Evolutionary conservation across 2,329 filamentous ascomycete genomes (phyloP).

Genomic region (Pseudogymnoascus sp.): DNA sequence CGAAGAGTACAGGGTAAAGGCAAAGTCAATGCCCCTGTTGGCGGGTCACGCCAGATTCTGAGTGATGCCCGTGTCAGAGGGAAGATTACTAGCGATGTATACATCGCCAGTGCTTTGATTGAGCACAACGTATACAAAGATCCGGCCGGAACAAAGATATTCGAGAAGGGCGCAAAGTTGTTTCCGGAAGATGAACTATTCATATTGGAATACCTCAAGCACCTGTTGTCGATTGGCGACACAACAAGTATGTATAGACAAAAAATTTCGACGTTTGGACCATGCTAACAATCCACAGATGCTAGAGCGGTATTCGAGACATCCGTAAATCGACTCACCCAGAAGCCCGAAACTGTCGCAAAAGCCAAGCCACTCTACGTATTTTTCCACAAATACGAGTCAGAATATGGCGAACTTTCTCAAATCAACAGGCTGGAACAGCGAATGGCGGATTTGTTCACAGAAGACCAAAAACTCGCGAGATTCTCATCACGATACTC

Average conservation of each 20-base stretch:
- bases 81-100: constrained; percentile 86
- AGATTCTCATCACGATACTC: constrained; percentile 73
- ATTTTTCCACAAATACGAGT: constrained; percentile 94
- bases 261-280: background rate
- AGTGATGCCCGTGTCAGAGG: constrained; percentile 80
- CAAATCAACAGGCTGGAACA: constrained; percentile 87
- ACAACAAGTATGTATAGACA: constrained; percentile 66
- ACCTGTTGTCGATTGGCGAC: constrained; percentile 85
- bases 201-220: constrained; percentile 92
- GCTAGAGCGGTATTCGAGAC: constrained; percentile 95
- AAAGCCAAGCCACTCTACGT: constrained; percentile 80
- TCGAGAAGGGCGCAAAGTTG: constrained; percentile 85
- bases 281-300: constrained; percentile 46
- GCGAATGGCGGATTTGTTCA: constrained; percentile 89
- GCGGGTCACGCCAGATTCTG: constrained; percentile 79
- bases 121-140: constrained; percentile 97
- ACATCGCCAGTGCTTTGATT: constrained; percentile 85
- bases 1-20: constrained; percentile 85
- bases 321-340: constrained; percentile 72
- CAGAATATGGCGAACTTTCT: constrained; percentile 82
- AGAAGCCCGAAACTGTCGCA: constrained; percentile 63
- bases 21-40: constrained; percentile 34
- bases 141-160: constrained; percentile 84
- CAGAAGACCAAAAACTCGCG: constrained; percentile 69
- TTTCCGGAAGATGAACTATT: constrained; percentile 93